Evolutionary conservation across 164 flowering plant genomes (phyloP).

Genomic region (Vitis labrusca): DNA sequence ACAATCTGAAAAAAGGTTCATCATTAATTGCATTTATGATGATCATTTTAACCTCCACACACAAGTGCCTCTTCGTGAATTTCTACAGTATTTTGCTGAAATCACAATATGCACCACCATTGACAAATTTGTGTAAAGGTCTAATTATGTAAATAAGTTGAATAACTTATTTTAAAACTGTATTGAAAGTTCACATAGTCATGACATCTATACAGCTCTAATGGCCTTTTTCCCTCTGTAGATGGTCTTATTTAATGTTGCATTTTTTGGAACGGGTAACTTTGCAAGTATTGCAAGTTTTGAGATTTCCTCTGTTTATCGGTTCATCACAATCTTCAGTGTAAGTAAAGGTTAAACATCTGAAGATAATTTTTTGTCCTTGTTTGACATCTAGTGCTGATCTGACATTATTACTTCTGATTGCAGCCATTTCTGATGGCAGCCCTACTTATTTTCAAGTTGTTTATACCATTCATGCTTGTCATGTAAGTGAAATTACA

Average conservation of each 20-base stretch:
- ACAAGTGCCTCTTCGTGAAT: no score
- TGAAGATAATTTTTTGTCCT: neutral
- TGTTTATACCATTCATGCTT: slow-evolving; percentile 93
- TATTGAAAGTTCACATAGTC: neutral
- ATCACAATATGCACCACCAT: no score
- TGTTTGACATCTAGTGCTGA: slow-evolving; percentile 2
- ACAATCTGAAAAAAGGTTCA: no score
- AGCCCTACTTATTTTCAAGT: slow-evolving; percentile 84
- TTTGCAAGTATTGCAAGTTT: slow-evolving; percentile 99
- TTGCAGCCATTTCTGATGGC: slow-evolving; percentile 99
- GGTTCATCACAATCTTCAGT: slow-evolving; percentile 92
- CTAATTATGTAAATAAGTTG: neutral
- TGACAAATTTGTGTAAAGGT: neutral
- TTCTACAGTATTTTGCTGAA: neutral
- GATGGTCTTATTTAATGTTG: slow-evolving; percentile 93
- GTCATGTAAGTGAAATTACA: slow-evolving; percentile 74
- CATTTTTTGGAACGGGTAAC: slow-evolving; percentile 96
- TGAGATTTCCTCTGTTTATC: slow-evolving; percentile 95
- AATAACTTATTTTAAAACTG: neutral
- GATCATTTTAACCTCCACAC: no score
- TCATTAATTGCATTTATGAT: no score
- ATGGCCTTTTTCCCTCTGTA: slow-evolving; percentile 16
- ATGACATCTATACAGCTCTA: neutral
- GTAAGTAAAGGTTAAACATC: slow-evolving; percentile 44
- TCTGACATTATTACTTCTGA: slow-evolving; percentile 20